A percentile compares a stretch with the other conserved stretches of the same genome.
Conservation (phyloP, 441 rosid species). For the Syzygium syzygioides region DNA sequence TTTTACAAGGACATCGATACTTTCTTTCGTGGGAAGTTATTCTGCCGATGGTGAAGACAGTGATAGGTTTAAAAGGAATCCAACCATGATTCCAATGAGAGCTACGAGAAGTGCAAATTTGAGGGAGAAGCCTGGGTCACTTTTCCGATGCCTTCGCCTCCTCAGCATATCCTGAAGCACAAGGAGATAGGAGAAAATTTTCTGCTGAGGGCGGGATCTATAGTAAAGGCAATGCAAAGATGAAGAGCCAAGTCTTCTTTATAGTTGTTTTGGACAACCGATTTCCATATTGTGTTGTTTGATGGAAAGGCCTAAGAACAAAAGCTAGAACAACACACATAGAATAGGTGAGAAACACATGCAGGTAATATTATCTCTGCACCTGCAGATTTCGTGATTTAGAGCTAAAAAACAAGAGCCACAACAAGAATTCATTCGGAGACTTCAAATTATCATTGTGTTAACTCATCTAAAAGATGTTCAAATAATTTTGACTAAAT, state of each 20-base stretch:
- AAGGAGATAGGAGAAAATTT: not conserved
- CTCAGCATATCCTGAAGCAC: slow-evolving; percentile 60
- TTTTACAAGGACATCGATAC: slow-evolving; percentile 19
- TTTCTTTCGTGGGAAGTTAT: slow-evolving; percentile 4
- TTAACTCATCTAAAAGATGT: not conserved
- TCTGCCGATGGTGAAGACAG: slow-evolving; percentile 46
- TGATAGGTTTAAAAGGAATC: slow-evolving; percentile 65
- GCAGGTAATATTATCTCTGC: not conserved
- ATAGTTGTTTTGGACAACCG: not conserved
- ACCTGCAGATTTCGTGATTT: not conserved
- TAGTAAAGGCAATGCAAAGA: not conserved
- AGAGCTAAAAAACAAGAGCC: not conserved
- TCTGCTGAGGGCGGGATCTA: not conserved
- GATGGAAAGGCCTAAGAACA: not conserved
- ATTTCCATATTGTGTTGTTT: not conserved
- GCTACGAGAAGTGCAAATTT: slow-evolving; percentile 77
- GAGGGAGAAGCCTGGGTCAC: slow-evolving; percentile 59
- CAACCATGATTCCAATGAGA: slow-evolving; percentile 68
- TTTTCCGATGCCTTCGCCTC: slow-evolving; percentile 55
- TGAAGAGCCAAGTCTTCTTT: not conserved
- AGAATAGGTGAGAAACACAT: not conserved
- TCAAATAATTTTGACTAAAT: not conserved
- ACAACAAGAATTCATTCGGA: not conserved
- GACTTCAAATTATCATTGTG: not conserved
- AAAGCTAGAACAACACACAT: not conserved